These are phyloP conservation scores for Lasiosphaeria hispida DNA, from an alignment of 495 filamentous ascomycete species.

Conservation along the genomic window DNA sequence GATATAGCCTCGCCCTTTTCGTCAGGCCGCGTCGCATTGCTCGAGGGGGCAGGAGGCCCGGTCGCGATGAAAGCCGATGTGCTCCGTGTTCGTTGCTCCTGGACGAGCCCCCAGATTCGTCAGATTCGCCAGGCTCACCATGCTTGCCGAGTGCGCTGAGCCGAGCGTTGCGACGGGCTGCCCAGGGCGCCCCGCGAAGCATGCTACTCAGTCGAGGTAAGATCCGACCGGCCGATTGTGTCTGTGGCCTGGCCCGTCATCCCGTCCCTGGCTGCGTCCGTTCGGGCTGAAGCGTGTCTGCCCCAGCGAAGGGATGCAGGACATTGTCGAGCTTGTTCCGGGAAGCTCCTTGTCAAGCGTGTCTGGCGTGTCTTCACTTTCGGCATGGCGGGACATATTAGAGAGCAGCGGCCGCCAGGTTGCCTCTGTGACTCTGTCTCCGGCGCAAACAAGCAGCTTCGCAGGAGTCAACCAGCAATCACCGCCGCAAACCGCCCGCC, in stretches of 20 bases:
- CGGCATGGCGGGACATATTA: not conserved
- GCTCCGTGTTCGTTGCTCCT: not conserved
- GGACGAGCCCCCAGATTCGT: not conserved
- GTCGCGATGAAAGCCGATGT: not conserved
- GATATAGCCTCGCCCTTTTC: conserved; percentile 13
- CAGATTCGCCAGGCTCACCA: not conserved
- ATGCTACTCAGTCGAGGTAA: not conserved
- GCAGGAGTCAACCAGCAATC: not conserved
- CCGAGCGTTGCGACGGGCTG: not conserved
- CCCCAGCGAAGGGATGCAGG: not conserved
- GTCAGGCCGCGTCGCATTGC: conserved; percentile 19
- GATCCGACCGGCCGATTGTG: not conserved
- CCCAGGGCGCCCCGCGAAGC: not conserved
- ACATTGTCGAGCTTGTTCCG: not conserved
- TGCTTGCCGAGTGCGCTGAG: not conserved
- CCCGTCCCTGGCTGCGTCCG: not conserved
- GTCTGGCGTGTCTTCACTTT: not conserved
- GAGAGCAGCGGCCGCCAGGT: no score
- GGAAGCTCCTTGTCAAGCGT: not conserved
- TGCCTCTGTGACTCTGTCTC: no score
- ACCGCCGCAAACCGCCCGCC: not conserved
- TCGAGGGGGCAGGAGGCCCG: not conserved
- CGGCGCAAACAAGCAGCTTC: no score
- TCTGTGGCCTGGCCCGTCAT: not conserved
- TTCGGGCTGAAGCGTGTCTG: not conserved